Evolutionary conservation across 306 rosid species (phyloP), one percentile per base, ranked within the genome.

Genomic region (Argentina anserina): DNA sequence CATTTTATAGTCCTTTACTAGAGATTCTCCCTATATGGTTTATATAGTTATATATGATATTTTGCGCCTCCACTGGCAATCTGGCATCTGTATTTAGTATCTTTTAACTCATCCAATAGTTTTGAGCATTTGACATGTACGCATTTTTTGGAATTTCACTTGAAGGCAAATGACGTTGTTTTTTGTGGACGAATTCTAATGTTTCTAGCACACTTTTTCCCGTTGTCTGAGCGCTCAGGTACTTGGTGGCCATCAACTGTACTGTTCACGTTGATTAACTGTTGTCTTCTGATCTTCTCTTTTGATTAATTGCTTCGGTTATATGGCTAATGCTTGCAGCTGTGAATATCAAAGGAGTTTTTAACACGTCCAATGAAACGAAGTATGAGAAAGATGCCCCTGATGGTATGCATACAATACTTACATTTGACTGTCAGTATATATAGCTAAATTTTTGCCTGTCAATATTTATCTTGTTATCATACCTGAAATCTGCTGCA

Each of bases 151-250:
- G 49, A 63, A 62, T 64, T 79, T 71, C 65, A 63, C 42, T 49
- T 73, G 18, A 34, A 90, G 98, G 98, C 97, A 68, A 94, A 87
- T 80, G 98, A 94, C 9, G 96, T 94, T 85, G 95, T 94, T 67
- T 94, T 94, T 74, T 94, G 98, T 56, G 97, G 98, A 79, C 89
- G 98, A 75, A 94, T 91, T 80, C 98, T 94, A 80, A 94, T 85
- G 90, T 94, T 94, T 86, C 82, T 94, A 70, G 98, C 98, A 34
- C 98, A 91, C 77, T 94, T 94, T 81, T 91, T 94, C 74, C 98
- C 98, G 1, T 81, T 91, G 42, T 94, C 98, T 62, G 98, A 94
- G 87, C 91, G 97, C 23, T 94, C 98, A 72, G 98, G 98, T 93
- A 82, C 70, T 72, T 12, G 45, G 29, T 47, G 60, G 25, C 64